phyloP scores from a whole-genome alignment of 192 early-diverging fungal genomes.

The Linnemannia zychae region DNA sequence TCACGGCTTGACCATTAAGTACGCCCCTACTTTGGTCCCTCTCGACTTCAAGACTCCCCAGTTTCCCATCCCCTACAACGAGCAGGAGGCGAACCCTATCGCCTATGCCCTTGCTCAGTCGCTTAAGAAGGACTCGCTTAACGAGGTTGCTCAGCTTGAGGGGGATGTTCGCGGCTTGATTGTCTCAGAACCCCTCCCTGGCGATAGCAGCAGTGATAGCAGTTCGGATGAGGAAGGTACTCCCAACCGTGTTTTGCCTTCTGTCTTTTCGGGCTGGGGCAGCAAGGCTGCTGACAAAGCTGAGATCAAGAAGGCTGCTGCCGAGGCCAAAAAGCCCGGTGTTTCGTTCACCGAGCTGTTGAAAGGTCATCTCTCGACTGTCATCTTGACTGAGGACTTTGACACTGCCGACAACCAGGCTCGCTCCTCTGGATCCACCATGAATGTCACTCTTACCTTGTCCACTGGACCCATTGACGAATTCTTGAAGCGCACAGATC shows the following conservation, averaged over 20 bases:
- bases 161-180: slow-evolving; percentile 40
- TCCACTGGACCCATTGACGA: slow-evolving; percentile 44
- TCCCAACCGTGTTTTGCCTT: slow-evolving; percentile 16
- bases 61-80: slow-evolving; percentile 47
- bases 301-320: slow-evolving; percentile 6
- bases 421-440: slow-evolving; percentile 50
- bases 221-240: neutral
- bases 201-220: slow-evolving; percentile 7
- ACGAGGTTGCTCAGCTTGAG: slow-evolving; percentile 26
- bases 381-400: slow-evolving; percentile 54
- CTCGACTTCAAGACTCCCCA: slow-evolving; percentile 57
- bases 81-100: slow-evolving; percentile 15
- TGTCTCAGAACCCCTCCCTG: slow-evolving; percentile 37
- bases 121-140: slow-evolving; percentile 28
- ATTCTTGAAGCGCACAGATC: slow-evolving; percentile 41
- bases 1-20: slow-evolving; percentile 57
- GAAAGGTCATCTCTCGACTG: slow-evolving; percentile 62
- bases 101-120: slow-evolving; percentile 29
- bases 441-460: slow-evolving; percentile 54
- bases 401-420: slow-evolving; percentile 56
- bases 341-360: slow-evolving; percentile 59
- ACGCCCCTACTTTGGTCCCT: slow-evolving; percentile 33
- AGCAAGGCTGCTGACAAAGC: neutral
- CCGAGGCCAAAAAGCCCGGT: slow-evolving; percentile 18
- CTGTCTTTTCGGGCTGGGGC: slow-evolving; percentile 19